A percentile compares a stretch with the other conserved stretches of the same genome.
phyloP scores from a whole-genome alignment of 176 grass and related monocot species.

The Cenchrus fungigraminus region DNA sequence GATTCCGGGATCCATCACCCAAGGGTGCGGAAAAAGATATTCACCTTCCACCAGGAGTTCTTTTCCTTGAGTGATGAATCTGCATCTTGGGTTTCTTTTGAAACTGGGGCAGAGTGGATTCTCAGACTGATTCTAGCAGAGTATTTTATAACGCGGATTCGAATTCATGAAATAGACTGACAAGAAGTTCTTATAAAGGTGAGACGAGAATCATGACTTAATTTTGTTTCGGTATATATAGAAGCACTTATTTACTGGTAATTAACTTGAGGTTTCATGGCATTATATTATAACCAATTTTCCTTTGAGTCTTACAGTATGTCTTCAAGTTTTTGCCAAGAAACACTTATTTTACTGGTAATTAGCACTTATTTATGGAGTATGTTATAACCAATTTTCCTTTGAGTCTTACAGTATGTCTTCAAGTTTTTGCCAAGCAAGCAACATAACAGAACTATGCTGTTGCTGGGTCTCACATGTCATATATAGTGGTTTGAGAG shows the following conservation, averaged over 20 bases:
- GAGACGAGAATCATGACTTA: not conserved
- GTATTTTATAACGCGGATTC: not conserved
- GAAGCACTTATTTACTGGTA: not conserved
- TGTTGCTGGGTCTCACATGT: too few relatives aligned
- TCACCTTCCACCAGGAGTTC: conserved; percentile 2
- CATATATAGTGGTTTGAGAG: too few relatives aligned
- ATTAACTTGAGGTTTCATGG: not conserved
- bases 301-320: not conserved
- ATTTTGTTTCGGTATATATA: not conserved
- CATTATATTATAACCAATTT: not conserved
- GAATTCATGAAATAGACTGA: not conserved
- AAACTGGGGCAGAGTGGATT: not conserved
- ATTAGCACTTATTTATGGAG: too few relatives aligned
- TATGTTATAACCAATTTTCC: not conserved
- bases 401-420: not conserved
- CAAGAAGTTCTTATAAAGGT: not conserved
- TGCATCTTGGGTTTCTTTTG: not conserved
- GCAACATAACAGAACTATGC: too few relatives aligned
- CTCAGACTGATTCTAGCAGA: not conserved
- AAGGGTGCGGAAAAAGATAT: not conserved
- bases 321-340: too few relatives aligned
- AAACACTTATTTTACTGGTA: too few relatives aligned
- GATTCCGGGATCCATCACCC: not conserved
- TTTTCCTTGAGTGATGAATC: not conserved
- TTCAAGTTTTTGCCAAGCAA: too few relatives aligned